These are phyloP conservation scores for Penicillium sclerotiorum DNA, from an alignment of 2,329 filamentous ascomycete species.

Conservation along the genomic window DNA sequence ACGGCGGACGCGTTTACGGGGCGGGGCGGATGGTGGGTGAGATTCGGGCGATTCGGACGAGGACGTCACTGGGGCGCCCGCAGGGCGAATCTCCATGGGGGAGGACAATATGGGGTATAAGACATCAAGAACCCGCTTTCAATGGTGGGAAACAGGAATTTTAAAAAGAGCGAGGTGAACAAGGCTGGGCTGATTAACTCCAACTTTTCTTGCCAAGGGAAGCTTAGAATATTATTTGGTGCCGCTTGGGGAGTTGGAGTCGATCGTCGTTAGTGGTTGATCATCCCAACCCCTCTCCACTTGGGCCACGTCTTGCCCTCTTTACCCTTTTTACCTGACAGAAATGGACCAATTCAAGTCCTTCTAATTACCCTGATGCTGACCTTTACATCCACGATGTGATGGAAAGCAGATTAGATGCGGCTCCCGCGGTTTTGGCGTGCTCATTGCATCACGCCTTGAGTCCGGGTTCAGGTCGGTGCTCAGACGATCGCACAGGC, in stretches of 20 bases:
- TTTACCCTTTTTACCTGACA: neutral
- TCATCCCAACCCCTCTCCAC: constrained; percentile 1
- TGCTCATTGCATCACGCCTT: no score
- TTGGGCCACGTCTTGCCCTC: neutral
- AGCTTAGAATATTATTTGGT: neutral
- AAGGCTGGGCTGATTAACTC: constrained; percentile 9
- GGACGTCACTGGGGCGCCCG: constrained; percentile 5
- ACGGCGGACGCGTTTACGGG: constrained; percentile 38
- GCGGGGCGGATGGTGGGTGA: constrained; percentile 18
- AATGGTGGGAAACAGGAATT: neutral
- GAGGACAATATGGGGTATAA: constrained; percentile 16
- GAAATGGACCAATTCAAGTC: no score
- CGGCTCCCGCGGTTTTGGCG: neutral
- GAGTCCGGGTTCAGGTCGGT: neutral
- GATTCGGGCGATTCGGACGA: constrained; percentile 7
- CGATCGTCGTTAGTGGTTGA: constrained; percentile 6
- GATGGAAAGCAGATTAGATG: neutral
- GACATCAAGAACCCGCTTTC: constrained; percentile 21
- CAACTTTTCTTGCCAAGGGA: neutral
- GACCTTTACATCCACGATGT: no score
- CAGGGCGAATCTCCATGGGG: constrained; percentile 5
- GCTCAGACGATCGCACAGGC: neutral
- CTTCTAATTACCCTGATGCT: no score
- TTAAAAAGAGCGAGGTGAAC: neutral
- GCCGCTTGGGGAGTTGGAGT: neutral